Evolutionary conservation across 2,329 filamentous ascomycete genomes (phyloP).

Genomic region (Scedosporium apiospermum): DNA sequence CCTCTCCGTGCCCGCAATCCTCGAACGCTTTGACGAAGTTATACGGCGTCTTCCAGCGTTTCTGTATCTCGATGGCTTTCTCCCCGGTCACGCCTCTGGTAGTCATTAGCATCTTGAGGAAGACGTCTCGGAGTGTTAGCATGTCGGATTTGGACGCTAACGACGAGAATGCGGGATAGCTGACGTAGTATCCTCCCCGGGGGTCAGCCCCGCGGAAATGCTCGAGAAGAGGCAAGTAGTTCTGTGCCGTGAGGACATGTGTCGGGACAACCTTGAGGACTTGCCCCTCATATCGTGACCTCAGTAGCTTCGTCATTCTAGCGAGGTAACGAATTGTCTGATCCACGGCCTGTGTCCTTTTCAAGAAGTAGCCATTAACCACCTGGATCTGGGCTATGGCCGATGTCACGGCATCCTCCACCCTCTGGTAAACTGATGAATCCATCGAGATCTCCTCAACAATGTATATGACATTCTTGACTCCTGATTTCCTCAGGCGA

Average conservation of each 20-base stretch:
- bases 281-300: conserved; percentile 51
- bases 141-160: conserved; percentile 67
- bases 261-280: conserved; percentile 58
- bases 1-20: conserved; percentile 36
- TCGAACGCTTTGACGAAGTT: conserved; percentile 64
- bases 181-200: conserved; percentile 47
- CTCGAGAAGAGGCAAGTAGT: conserved; percentile 56
- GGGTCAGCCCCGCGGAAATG: conserved; percentile 46
- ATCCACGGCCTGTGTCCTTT: conserved; percentile 65
- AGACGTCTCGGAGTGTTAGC: conserved; percentile 65
- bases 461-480: conserved; percentile 70
- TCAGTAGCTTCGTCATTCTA: conserved; percentile 60
- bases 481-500: conserved; percentile 59
- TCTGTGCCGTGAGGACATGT: conserved; percentile 48
- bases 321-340: conserved; percentile 70
- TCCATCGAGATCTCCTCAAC: conserved; percentile 64
- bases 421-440: conserved; percentile 39
- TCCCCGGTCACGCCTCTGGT: conserved; percentile 66
- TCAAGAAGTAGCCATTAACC: conserved; percentile 70
- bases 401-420: conserved; percentile 59
- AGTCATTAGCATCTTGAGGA: conserved; percentile 80
- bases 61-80: conserved; percentile 71
- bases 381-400: conserved; percentile 71
- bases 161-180: conserved; percentile 61
- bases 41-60: conserved; percentile 64